These are phyloP conservation scores for Pythium guiyangense DNA, from an alignment of 352 stramenopile genomes.

Conservation along the genomic window DNA sequence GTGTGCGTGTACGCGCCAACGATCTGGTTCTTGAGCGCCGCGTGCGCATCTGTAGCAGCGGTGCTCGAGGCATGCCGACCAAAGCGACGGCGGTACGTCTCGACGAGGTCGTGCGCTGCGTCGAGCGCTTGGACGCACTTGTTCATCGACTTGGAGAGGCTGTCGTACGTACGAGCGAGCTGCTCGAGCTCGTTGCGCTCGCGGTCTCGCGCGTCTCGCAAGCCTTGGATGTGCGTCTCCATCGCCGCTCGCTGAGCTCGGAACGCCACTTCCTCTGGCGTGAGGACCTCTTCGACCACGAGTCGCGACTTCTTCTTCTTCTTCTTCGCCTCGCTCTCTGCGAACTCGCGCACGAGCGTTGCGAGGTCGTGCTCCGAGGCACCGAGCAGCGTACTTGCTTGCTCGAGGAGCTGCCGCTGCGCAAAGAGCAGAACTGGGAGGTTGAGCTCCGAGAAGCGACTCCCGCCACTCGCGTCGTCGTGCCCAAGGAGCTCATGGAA, in stretches of 20 bases:
- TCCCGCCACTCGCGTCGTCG: slow-evolving; percentile 13
- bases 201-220: slow-evolving; percentile 18
- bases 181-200: slow-evolving; percentile 22
- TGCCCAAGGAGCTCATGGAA: slow-evolving; percentile 39
- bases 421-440: slow-evolving; percentile 56
- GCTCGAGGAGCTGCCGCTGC: slow-evolving; percentile 49
- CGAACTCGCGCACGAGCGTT: slow-evolving; percentile 38
- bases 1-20: slow-evolving; percentile 40
- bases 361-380: slow-evolving; percentile 23
- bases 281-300: slow-evolving; percentile 63
- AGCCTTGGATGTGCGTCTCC: slow-evolving; percentile 27
- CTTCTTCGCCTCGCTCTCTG: slow-evolving; percentile 62
- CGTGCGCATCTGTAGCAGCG: neutral
- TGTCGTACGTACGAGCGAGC: slow-evolving; percentile 20
- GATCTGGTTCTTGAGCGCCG: slow-evolving; percentile 21
- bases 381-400: slow-evolving; percentile 27
- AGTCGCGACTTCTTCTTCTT: slow-evolving; percentile 84
- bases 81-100: slow-evolving; percentile 26
- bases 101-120: slow-evolving; percentile 37
- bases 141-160: slow-evolving; percentile 41
- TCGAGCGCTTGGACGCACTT: slow-evolving; percentile 62
- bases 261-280: slow-evolving; percentile 60
- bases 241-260: slow-evolving; percentile 30
- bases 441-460: slow-evolving; percentile 55
- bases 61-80: neutral